phyloP scores from a whole-genome alignment of 176 grass and related monocot genomes.

The Oropetium thomaeum region DNA sequence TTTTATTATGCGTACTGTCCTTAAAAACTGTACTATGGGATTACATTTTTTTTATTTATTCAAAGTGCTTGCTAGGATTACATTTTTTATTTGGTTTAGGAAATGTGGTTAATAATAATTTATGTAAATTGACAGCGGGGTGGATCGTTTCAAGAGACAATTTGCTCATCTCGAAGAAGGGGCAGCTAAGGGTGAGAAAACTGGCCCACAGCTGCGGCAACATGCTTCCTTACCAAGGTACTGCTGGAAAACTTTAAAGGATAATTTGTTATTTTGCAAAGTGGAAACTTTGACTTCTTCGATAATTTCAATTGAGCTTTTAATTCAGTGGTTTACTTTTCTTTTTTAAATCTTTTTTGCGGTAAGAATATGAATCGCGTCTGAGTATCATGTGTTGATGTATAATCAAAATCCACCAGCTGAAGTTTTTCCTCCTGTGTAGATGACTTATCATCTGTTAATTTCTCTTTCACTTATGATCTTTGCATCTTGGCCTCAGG shows the following conservation, averaged over 20 bases:
- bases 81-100: neutral
- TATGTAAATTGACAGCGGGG: constrained; percentile 58
- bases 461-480: constrained; percentile 20
- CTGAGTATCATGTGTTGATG: neutral
- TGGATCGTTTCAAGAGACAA: constrained; percentile 93
- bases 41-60: neutral
- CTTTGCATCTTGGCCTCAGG: constrained; percentile 43
- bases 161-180: constrained; percentile 93
- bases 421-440: neutral
- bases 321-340: constrained; percentile 19
- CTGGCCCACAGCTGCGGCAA: constrained; percentile 54
- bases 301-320: neutral
- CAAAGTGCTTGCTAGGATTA: neutral
- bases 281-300: neutral
- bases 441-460: neutral
- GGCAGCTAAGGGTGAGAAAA: constrained; percentile 63
- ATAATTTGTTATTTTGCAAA: constrained; percentile 12
- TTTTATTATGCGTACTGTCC: neutral
- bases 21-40: neutral
- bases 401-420: constrained; percentile 4
- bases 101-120: constrained; percentile 6
- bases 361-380: neutral
- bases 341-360: neutral
- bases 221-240: constrained; percentile 82
- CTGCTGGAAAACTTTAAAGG: neutral